Evolutionary conservation across 2,329 filamentous ascomycete species (phyloP).

Genomic region (Penicillium sp.): DNA sequence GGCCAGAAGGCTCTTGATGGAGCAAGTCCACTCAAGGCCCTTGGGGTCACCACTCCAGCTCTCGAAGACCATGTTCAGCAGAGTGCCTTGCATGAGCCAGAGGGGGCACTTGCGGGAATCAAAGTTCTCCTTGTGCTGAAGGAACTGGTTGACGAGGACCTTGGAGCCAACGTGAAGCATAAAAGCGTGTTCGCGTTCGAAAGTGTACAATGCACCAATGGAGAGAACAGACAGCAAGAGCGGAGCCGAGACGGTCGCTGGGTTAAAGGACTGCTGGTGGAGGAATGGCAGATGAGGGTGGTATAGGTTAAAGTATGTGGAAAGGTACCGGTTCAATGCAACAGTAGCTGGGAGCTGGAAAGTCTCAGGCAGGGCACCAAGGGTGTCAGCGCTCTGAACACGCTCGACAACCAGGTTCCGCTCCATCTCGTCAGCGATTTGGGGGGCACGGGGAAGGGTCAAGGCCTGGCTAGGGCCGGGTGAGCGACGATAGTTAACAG

Average conservation of each 20-base stretch:
- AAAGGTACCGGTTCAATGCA: slow-evolving; percentile 87
- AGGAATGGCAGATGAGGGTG: slow-evolving; percentile 96
- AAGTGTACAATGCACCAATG: slow-evolving; percentile 94
- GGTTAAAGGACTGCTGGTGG: slow-evolving; percentile 87
- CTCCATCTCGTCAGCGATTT: slow-evolving; percentile 82
- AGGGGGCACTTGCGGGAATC: slow-evolving; percentile 96
- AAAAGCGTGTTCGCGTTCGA: slow-evolving; percentile 95
- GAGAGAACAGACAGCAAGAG: slow-evolving; percentile 88
- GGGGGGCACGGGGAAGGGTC: slow-evolving; percentile 72
- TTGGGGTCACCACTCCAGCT: slow-evolving; percentile 99
- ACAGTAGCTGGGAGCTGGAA: slow-evolving; percentile 83
- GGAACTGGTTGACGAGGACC: slow-evolving; percentile 92
- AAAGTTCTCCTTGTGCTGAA: slow-evolving; percentile 98
- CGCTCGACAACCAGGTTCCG: slow-evolving; percentile 83
- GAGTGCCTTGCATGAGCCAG: slow-evolving; percentile 97
- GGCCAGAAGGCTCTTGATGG: slow-evolving; percentile 94
- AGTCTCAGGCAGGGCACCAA: slow-evolving; percentile 81
- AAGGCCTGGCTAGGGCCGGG: slow-evolving; percentile 69
- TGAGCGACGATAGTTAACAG: slow-evolving; percentile 71
- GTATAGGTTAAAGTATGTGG: slow-evolving; percentile 95
- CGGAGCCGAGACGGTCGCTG: slow-evolving; percentile 77
- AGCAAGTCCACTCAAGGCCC: slow-evolving; percentile 97
- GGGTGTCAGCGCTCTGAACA: slow-evolving; percentile 78
- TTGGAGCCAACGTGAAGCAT: slow-evolving; percentile 98
- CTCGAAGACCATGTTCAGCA: slow-evolving; percentile 98